Evolutionary conservation across 129 eudicot genomes (phyloP).

Genomic region (Artemisia tridentata): DNA sequence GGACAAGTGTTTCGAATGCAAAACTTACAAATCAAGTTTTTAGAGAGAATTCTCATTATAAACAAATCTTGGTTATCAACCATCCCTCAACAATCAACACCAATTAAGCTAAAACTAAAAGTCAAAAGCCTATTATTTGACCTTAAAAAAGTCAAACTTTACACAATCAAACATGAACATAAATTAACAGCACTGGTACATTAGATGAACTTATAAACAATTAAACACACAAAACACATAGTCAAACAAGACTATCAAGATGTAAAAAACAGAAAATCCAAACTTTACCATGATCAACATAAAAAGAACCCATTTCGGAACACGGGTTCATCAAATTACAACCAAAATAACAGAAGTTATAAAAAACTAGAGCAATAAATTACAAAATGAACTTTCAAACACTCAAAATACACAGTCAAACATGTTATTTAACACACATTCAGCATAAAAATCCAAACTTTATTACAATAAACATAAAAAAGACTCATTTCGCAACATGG

Average conservation of each 20-base stretch:
- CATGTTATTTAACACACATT: no score
- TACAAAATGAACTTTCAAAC: no score
- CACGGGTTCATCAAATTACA: background rate
- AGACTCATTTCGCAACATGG: no score
- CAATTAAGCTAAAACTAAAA: background rate
- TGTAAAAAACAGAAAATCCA: no score
- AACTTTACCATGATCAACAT: no score
- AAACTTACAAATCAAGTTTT: background rate
- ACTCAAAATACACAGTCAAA: no score
- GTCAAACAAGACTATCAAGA: background rate
- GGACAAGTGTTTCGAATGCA: background rate
- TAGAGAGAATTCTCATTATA: background rate
- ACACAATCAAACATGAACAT: conserved; percentile 1
- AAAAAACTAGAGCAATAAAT: no score
- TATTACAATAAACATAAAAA: no score
- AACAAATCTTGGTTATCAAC: background rate
- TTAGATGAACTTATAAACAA: no score
- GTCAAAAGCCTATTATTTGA: background rate
- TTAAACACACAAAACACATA: no score
- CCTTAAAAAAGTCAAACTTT: conserved; percentile 9
- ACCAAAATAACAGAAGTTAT: background rate
- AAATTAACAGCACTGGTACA: no score
- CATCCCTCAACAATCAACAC: background rate
- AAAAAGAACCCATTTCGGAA: background rate
- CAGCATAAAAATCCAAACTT: no score